A percentile compares a stretch with the other conserved stretches of the same genome.
phyloP scores from a whole-genome alignment of 371 early-diverging fungal species.

The Mortierella sp. region DNA sequence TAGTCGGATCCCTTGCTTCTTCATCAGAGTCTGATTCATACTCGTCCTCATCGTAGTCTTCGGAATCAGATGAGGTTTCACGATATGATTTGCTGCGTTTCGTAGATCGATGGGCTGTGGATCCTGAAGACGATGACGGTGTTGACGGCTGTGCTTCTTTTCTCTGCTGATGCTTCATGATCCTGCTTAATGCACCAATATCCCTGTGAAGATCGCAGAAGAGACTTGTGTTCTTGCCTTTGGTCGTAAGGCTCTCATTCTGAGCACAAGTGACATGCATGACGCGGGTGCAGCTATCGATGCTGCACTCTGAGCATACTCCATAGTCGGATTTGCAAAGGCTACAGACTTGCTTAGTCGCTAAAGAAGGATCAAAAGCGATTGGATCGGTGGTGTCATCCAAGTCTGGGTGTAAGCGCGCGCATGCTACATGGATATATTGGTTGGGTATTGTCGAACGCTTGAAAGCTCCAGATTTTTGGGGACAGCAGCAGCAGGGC shows the following conservation, averaged over 20 bases:
- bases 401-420: conserved; percentile 42
- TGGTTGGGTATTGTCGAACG: conserved; percentile 62
- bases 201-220: conserved; percentile 44
- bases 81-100: conserved; percentile 56
- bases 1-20: background rate
- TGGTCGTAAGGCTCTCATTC: conserved; percentile 24
- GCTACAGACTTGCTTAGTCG: conserved; percentile 24
- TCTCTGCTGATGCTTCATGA: conserved; percentile 23
- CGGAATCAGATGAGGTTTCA: conserved; percentile 60
- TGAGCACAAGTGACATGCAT: conserved; percentile 56
- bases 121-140: conserved; percentile 12
- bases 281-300: conserved; percentile 24
- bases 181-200: conserved; percentile 20
- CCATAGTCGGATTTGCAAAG: conserved; percentile 44
- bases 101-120: conserved; percentile 54
- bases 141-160: conserved; percentile 3
- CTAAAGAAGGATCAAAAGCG: conserved; percentile 24
- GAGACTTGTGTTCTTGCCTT: conserved; percentile 24
- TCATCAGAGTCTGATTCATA: conserved; percentile 26
- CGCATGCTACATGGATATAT: conserved; percentile 73
- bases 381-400: conserved; percentile 34
- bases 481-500: conserved; percentile 67
- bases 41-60: conserved; percentile 25
- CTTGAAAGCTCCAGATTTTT: conserved; percentile 64
- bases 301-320: conserved; percentile 32